phyloP scores from a whole-genome alignment of 1,284 basidiomycete species.

The Papiliotrema flavescens region DNA sequence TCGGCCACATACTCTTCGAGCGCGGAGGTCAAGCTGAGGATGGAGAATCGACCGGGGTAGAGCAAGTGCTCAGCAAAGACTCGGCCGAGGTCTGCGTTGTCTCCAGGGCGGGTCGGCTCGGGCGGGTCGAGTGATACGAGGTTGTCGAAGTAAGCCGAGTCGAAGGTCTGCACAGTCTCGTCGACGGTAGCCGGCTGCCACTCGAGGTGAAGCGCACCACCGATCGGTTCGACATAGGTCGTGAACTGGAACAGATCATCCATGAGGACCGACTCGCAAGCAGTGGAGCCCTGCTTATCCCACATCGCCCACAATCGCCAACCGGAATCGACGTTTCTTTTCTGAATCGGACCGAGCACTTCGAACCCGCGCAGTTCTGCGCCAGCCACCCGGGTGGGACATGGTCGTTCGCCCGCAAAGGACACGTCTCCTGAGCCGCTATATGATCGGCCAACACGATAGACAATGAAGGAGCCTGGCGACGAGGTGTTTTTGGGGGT shows the following conservation, averaged over 20 bases:
- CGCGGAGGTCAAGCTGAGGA: constrained; percentile 70
- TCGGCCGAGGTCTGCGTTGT: constrained; percentile 53
- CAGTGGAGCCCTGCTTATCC: constrained; percentile 38
- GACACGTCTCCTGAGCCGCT: constrained; percentile 31
- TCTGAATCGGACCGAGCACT: constrained; percentile 28
- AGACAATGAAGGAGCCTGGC: constrained; percentile 46
- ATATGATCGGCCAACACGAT: constrained; percentile 31
- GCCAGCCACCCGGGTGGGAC: constrained; percentile 25
- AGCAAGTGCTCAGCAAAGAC: constrained; percentile 78
- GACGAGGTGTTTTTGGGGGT: constrained; percentile 31
- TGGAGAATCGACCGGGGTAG: constrained; percentile 81
- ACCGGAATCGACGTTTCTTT: constrained; percentile 27
- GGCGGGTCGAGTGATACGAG: constrained; percentile 64
- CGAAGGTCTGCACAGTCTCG: constrained; percentile 61
- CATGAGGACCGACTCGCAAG: constrained; percentile 27
- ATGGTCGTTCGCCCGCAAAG: constrained; percentile 34
- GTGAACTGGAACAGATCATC: constrained; percentile 41
- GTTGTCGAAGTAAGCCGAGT: constrained; percentile 81
- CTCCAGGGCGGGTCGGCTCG: constrained; percentile 47
- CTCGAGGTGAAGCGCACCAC: constrained; percentile 23
- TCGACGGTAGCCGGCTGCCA: constrained; percentile 29
- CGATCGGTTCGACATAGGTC: constrained; percentile 23
- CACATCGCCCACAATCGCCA: constrained; percentile 50
- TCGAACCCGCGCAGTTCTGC: constrained; percentile 48
- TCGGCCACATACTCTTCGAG: constrained; percentile 74